Evolutionary conservation across 2,329 filamentous ascomycete genomes (phyloP), one percentile per base, ranked within the genome.

Genomic region (Exophiala oligosperma): DNA sequence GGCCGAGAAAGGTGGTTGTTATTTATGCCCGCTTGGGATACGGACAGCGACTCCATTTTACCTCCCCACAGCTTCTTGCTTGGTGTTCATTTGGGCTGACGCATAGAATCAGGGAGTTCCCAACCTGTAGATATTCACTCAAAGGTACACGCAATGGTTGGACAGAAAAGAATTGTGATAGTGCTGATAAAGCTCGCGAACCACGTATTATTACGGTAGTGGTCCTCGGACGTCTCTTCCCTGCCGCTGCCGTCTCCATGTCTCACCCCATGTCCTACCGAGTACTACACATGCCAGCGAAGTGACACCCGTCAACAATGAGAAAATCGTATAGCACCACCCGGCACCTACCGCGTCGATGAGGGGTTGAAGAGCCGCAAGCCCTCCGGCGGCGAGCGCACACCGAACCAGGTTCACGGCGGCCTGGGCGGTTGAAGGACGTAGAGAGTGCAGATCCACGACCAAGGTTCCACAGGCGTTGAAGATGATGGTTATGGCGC

Each of bases 381-480:
- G 69, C 53, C 69, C 72, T 0, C 63, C 72, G 4, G 74, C 74
- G 17, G 71, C 72, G 9, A 76, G 54, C 37, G 69, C 57, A 57
- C 73, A 76, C 17, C 74, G 68, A 53, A 71, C 69, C 51, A 76
- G 50, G 49, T 74, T 76, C 51, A 71, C 71, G 28, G 72, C 67
- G 1, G 74, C 74, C 0, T 69, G 72, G 1, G 72, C 74, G 50
- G 72, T 74, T 11, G 72, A 70, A 41, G 69, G 69, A 1, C 66
- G 61, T 3, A 67, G 67, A 1, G 71, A 69, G 44, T 73, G 70
- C 4, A 73, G 63, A 52, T 76, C 74, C n/a, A 76, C 72, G 8
- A 76, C 60, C 17, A 76, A 64, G 0, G 73, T 70, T 32, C 67
- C 71, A 60, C 69, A 73, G 46, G 72, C 69, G 9, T 68, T 73